Base-by-base conservation (phyloP, 495 filamentous ascomycete genomes). In the Podospora didyma region DNA sequence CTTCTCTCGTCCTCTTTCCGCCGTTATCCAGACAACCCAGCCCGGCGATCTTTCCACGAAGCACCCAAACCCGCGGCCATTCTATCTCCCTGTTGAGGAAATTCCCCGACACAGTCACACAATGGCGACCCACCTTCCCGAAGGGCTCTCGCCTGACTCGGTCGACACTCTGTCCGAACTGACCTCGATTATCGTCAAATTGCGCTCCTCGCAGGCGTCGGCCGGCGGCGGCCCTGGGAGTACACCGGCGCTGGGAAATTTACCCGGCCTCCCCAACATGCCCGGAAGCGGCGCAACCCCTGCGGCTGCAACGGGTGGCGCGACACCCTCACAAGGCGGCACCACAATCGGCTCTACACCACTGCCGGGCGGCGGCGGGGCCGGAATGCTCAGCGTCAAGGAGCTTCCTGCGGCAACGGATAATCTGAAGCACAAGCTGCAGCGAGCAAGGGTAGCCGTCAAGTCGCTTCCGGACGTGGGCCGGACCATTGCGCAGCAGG, bases 121-220 rank as follows among this genome's bases (percentile, higher is more conserved):
- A 54, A 72, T 69, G 62, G 56, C 66, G 34, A 63, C 67, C 23
- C 68, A 68, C 35, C 68, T 73, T 51, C 75, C 77, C 51, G 63
- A 73, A 44, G 69, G 75, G 56, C 76, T 82, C 63, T 75, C 83
- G 67, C 69, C 82, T 53, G 77, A 82, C 75, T 84, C 84, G 19
- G 86, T 96, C 70, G 92, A 96, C 78, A 84, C 90, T 58, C 79
- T 97, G 48, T 91, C 94, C 50, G 82, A 90, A 48, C 80, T 97
- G 47, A 83, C 89, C 67, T 79, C 83, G 11, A 82, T 96, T 61
- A 81, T 97, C 46, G 76, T 84, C 54, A 88, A 86, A 41, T 82
- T 96, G 34, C 82, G 88, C 54, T 71, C 76, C 57, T 53, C 66
- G 46, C 62, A 58, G 57, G 42, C 63, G 45, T 49, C 63, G 22